These are phyloP conservation scores for Aspergillus glaucus DNA, from an alignment of 2,329 filamentous ascomycete species.

Conservation along the genomic window DNA sequence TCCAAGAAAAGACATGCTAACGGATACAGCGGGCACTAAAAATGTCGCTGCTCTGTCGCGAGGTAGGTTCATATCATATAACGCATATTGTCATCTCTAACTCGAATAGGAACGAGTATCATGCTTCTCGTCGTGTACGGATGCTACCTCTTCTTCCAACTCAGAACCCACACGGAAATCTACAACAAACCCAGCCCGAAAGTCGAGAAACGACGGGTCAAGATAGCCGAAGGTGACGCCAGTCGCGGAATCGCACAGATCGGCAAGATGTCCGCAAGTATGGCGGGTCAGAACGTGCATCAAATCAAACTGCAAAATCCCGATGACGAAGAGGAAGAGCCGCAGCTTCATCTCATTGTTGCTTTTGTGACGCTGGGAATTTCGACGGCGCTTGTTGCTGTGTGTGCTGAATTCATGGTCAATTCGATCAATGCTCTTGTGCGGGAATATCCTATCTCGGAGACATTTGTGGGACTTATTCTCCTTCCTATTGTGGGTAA, in stretches of 20 bases:
- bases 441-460: conserved; percentile 42
- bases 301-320: conserved; percentile 47
- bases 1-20: conserved; percentile 3
- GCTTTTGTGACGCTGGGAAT: conserved; percentile 64
- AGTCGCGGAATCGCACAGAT: conserved; percentile 47
- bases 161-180: conserved; percentile 73
- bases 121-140: conserved; percentile 79
- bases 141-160: conserved; percentile 82
- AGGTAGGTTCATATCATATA: conserved; percentile 14
- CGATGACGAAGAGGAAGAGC: conserved; percentile 67
- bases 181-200: conserved; percentile 79
- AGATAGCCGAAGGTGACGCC: conserved; percentile 46
- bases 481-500: conserved; percentile 61
- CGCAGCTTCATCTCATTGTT: conserved; percentile 65
- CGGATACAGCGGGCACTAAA: conserved; percentile 16
- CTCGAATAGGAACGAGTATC: conserved; percentile 50
- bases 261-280: conserved; percentile 46
- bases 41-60: conserved; percentile 27
- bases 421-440: conserved; percentile 53
- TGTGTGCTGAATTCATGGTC: conserved; percentile 66
- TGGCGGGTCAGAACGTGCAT: conserved; percentile 46
- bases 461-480: conserved; percentile 59
- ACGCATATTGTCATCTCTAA: background rate
- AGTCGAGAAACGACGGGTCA: conserved; percentile 52
- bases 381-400: conserved; percentile 72